Evolutionary conservation across 1,284 basidiomycete genomes (phyloP).

Genomic region (Ganoderma leucocontextum): DNA sequence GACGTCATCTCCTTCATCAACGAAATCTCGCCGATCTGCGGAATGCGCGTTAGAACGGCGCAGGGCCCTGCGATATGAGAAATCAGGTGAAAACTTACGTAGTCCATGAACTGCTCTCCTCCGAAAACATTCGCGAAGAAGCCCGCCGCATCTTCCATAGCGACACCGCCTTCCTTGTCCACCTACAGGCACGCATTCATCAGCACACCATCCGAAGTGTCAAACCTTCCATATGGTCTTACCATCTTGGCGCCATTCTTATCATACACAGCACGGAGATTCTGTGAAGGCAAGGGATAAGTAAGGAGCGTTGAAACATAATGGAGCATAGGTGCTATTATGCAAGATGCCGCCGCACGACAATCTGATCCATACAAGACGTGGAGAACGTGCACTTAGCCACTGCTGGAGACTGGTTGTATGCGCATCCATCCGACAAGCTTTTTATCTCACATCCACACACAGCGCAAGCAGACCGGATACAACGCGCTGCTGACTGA

Average conservation of each 20-base stretch:
- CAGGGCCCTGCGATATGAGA: background rate
- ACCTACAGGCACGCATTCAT: slow-evolving; percentile 48
- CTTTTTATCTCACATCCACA: background rate
- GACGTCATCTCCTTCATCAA: slow-evolving; percentile 92
- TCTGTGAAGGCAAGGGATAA: slow-evolving; percentile 52
- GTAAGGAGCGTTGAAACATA: slow-evolving; percentile 33
- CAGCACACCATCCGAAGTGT: background rate
- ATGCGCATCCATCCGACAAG: background rate
- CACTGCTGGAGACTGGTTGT: too few relatives aligned
- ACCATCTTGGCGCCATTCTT: slow-evolving; percentile 93
- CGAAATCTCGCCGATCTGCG: slow-evolving; percentile 90
- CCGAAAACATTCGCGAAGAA: slow-evolving; percentile 95
- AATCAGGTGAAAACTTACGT: slow-evolving; percentile 60
- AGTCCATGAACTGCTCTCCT: slow-evolving; percentile 86
- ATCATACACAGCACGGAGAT: slow-evolving; percentile 92
- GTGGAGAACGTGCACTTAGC: too few relatives aligned
- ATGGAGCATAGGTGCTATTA: slow-evolving; percentile 15
- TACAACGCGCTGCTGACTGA: background rate
- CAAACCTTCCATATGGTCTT: slow-evolving; percentile 29
- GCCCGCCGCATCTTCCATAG: slow-evolving; percentile 87
- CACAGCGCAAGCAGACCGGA: background rate
- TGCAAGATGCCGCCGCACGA: too few relatives aligned
- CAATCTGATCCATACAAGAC: too few relatives aligned
- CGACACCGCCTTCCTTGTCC: slow-evolving; percentile 74
- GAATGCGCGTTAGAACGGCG: background rate